Conservation (phyloP, 306 rosid genomes). For the Sicyos edulis region DNA sequence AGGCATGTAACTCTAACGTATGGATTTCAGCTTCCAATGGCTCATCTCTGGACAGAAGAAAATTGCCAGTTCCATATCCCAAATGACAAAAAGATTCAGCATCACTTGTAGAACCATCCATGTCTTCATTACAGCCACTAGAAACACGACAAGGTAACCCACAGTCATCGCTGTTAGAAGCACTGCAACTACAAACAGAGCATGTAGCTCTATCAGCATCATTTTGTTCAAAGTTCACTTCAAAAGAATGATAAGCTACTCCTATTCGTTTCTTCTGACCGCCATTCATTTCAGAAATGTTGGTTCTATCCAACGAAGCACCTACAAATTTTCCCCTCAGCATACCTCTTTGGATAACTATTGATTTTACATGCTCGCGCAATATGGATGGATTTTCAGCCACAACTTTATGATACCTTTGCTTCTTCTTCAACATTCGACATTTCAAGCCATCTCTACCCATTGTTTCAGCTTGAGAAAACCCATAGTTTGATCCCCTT, state of each 20-base stretch:
- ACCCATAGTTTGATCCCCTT: conserved; percentile 36
- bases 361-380: conserved; percentile 38
- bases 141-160: conserved; percentile 39
- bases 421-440: conserved; percentile 50
- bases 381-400: conserved; percentile 35
- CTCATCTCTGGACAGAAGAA: conserved; percentile 38
- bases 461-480: conserved; percentile 45
- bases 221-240: conserved; percentile 40
- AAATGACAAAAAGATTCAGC: conserved; percentile 54
- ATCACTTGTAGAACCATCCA: conserved; percentile 43
- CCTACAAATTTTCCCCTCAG: conserved; percentile 35
- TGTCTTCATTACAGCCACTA: conserved; percentile 48
- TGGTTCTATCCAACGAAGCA: conserved; percentile 37
- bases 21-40: conserved; percentile 72
- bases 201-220: conserved; percentile 44
- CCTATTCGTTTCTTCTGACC: conserved; percentile 42
- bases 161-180: conserved; percentile 32
- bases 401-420: conserved; percentile 34
- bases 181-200: conserved; percentile 93
- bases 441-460: conserved; percentile 50
- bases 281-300: conserved; percentile 34
- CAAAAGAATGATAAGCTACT: conserved; percentile 37
- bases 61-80: conserved; percentile 42
- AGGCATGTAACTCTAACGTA: conserved; percentile 94
- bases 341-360: conserved; percentile 40